Base-by-base conservation (phyloP, 495 filamentous ascomycete genomes). In the Neurospora sp. region DNA sequence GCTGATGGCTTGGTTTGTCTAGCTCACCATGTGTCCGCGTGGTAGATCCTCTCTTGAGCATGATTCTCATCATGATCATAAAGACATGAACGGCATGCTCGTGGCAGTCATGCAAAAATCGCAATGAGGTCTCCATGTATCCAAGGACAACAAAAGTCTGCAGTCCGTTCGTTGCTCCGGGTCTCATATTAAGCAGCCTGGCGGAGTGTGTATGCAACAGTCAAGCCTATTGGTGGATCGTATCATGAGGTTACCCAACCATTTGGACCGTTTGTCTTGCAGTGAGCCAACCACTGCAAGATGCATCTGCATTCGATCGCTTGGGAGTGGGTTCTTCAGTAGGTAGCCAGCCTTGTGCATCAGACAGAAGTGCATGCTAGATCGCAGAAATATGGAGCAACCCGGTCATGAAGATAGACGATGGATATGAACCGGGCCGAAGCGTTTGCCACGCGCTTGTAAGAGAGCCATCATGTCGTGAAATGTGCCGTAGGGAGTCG, bases 401-500 rank as follows among this genome's bases (percentile, higher is more conserved):
- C 53, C 53, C 14, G 53, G 27, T 18, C 53, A 65, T 18, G 12
- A 65, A 7, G 22, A 31, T 31, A 31, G 27, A 65, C 16, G 27
- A 65, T 35, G 3, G 53, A 3, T 37, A 37, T 65, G 6, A 35
- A 65, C 14, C 53, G 2, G 20, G 27, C 31, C 53, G 6, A 65
- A 65, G 53, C 53, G 53, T 1, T 65, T 65, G 53, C 31, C 53
- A 65, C 53, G 14, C 53, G 53, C 53, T 37, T 65, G 16, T 10
- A 27, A 39, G 59, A 38, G 72, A 40, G 5, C 44, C 72, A 73
- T 68, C 46, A 71, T 73, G 72, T 70, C 71, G 71, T 70, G 39
- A 71, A 69, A 71, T 37, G 14, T 41, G 71, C 35, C 22, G 22
- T 18, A 4, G 22, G 14, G 12, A 65, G 53, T 18, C 53, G 53